phyloP scores from a whole-genome alignment of 129 eudicot species.

The Chrysanthemum lavandulifolium region DNA sequence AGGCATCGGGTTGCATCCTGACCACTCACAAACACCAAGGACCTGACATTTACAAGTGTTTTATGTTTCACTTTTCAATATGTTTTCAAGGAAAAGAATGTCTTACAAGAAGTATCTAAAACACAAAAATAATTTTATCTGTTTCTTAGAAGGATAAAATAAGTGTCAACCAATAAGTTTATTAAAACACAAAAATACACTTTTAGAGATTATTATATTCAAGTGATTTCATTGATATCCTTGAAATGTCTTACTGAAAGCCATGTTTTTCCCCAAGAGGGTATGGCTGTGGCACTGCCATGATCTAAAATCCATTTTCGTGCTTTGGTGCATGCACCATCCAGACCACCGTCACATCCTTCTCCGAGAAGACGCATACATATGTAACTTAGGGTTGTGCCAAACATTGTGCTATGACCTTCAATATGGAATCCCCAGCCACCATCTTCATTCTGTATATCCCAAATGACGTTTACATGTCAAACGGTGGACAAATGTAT shows the following conservation, averaged over 20 bases:
- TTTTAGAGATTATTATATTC: not conserved
- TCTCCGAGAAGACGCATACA: conserved; percentile 67
- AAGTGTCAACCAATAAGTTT: not conserved
- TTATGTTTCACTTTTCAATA: too few species aligned
- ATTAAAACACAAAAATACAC: not conserved
- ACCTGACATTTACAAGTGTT: conserved; percentile 32
- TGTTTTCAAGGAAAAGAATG: too few species aligned
- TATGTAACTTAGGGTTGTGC: conserved; percentile 52
- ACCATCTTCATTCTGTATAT: conserved; percentile 62
- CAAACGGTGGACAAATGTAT: not conserved
- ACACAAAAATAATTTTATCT: too few species aligned
- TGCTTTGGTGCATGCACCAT: conserved; percentile 50
- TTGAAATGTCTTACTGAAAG: conserved; percentile 45
- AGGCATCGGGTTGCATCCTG: conserved; percentile 79
- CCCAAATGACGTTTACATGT: not conserved
- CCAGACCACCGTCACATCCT: conserved; percentile 52
- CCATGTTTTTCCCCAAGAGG: conserved; percentile 89
- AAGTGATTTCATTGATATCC: not conserved
- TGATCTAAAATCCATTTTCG: conserved; percentile 80
- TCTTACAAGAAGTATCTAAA: too few species aligned
- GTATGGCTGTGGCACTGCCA: conserved; percentile 51
- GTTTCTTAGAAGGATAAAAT: too few species aligned
- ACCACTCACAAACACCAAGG: conserved; percentile 62
- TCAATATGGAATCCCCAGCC: conserved; percentile 80
- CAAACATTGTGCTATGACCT: conserved; percentile 72